Base-by-base conservation (phyloP, 768 basidiomycete genomes). In the Omphalotus guepiniiformis region DNA sequence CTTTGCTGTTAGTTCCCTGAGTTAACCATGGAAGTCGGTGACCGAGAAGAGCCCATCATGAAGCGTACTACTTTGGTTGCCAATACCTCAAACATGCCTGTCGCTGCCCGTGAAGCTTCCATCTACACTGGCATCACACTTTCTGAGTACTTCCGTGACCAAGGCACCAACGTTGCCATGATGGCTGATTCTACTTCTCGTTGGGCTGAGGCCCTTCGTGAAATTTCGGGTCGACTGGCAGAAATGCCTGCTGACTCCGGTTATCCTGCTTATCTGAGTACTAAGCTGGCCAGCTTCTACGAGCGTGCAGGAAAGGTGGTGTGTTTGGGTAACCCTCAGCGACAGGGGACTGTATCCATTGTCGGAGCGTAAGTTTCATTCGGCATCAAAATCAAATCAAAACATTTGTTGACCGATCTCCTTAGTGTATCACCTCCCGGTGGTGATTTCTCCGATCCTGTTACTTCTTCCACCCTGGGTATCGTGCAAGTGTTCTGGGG, bases 401-500 rank as follows among this genome's bases (percentile, higher is more conserved):
- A 26, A 52, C 6, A 13, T 18, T 22, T 21, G 32, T 38, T 58
- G n/a, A 59, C 49, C 42, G 41, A 36, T 11, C 49, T 44, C 13
- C 45, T 26, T 58, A 95, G 93, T 52, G 96, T 99, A 15, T 97
- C 94, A 3, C 96, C 96, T 48, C 96, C 96, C 38, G 96, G 96
- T 67, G 96, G 96, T 67, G 96, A 99, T 63, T 97, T 97, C 70
- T 96, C 96, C 9, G 96, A 99, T 67, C 96, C 96, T 28, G 96
- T 99, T 50, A 98, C 95, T 6, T 85, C 93, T 37, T 91, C 96
- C 28, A 99, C 96, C 3, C 87, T 99, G 47, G 83, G 93, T 74
- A 99, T 99, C 62, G 96, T 99, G 8, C 96, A 98, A 61, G 96
- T 98, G 55, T 99, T 99, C 80, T 99, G 96, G 96, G 96, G 96